Percentiles rank a stretch among this genome's conserved stretches.
These are phyloP conservation scores for Litchi chinensis DNA, from an alignment of 345 rosid species.

Conservation along the genomic window DNA sequence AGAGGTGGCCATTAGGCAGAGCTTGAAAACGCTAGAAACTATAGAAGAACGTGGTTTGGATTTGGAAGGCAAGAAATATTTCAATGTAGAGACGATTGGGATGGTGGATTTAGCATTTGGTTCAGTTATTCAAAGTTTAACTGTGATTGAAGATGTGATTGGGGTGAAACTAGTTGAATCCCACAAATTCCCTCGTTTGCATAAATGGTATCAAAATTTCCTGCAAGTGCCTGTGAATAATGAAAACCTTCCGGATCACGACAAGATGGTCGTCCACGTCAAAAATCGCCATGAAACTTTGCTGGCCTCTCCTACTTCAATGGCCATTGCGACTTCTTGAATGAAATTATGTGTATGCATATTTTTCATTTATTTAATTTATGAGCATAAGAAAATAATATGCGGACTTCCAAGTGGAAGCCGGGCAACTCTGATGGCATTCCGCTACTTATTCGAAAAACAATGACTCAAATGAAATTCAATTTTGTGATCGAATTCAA, in stretches of 20 bases:
- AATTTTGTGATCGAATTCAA: no score
- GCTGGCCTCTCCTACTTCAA: background rate
- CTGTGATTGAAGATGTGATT: background rate
- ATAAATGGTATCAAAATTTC: constrained; percentile 19
- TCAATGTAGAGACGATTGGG: constrained; percentile 9
- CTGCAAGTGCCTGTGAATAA: constrained; percentile 12
- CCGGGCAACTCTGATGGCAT: no score
- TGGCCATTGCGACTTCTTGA: background rate
- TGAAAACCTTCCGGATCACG: constrained; percentile 18
- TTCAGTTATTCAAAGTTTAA: background rate
- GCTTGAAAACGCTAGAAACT: background rate
- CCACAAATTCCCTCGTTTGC: constrained; percentile 21
- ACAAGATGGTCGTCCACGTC: background rate
- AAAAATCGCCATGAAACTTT: background rate
- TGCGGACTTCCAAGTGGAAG: no score
- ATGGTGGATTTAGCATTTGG: constrained; percentile 4
- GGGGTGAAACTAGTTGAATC: constrained; percentile 12
- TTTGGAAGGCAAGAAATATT: constrained; percentile 6
- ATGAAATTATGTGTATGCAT: background rate
- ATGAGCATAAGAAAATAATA: no score
- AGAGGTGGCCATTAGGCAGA: background rate
- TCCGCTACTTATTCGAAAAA: no score
- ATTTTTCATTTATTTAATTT: no score
- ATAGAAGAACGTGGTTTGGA: background rate
- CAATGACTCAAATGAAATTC: no score